A percentile compares a stretch with the other conserved stretches of the same genome.
phyloP scores from a whole-genome alignment of 2,329 filamentous ascomycete genomes.

The Bertia moriformis region DNA sequence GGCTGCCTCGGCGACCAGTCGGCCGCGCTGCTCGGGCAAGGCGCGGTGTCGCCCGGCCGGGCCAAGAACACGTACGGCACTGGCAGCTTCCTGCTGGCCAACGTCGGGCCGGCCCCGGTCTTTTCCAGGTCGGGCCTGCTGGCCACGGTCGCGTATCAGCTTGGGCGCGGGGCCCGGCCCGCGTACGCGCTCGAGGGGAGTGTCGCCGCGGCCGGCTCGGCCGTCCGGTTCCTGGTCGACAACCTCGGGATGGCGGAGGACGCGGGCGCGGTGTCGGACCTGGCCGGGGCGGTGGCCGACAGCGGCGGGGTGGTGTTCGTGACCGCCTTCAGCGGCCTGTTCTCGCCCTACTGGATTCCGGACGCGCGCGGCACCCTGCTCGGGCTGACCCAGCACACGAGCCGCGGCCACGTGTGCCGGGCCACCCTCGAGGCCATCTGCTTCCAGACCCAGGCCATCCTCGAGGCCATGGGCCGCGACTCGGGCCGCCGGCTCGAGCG shows the following conservation, averaged over 20 bases:
- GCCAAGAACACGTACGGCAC: constrained; percentile 90
- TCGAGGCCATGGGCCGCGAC: constrained; percentile 82
- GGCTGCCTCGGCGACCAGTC: constrained; percentile 81
- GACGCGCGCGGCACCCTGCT: constrained; percentile 81
- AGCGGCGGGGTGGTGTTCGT: constrained; percentile 78
- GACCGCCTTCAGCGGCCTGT: constrained; percentile 79
- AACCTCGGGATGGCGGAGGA: constrained; percentile 45
- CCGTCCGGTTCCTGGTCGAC: constrained; percentile 59
- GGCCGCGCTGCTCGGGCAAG: constrained; percentile 71
- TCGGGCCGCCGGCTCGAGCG: constrained; percentile 61
- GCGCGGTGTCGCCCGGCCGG: constrained; percentile 66
- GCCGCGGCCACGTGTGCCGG: constrained; percentile 73
- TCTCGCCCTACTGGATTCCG: constrained; percentile 90
- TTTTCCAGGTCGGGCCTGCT: constrained; percentile 72
- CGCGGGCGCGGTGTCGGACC: constrained; percentile 30
- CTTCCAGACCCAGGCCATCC: constrained; percentile 82
- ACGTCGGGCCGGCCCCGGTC: constrained; percentile 72
- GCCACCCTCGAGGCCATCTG: constrained; percentile 84
- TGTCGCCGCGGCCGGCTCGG: constrained; percentile 68
- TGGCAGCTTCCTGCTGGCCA: constrained; percentile 79
- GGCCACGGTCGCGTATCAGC: constrained; percentile 77
- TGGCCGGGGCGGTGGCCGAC: constrained; percentile 42
- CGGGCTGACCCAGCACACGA: constrained; percentile 72
- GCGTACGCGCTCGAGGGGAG: constrained; percentile 75
- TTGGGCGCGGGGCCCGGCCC: constrained; percentile 41